Conservation (phyloP, 352 stramenopile genomes). For the Pythium myriotylum region DNA sequence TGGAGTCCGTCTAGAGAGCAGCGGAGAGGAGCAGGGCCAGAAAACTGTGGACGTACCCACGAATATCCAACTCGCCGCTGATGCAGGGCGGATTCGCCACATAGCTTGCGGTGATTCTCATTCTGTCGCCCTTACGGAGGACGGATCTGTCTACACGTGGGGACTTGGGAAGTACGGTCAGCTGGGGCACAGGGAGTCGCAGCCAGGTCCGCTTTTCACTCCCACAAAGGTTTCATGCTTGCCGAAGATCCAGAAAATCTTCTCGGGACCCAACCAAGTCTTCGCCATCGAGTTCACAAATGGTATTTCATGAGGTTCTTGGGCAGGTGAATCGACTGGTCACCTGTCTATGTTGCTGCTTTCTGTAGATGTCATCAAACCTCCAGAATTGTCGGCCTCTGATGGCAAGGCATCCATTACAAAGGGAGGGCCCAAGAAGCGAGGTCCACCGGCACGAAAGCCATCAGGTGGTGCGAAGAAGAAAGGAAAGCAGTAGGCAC, state of each 20-base stretch:
- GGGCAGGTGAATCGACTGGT: too few relatives aligned
- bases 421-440: constrained; percentile 28
- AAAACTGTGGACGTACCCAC: constrained; percentile 39
- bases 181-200: constrained; percentile 52
- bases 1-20: constrained; percentile 36
- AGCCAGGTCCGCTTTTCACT: constrained; percentile 34
- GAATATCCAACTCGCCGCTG: constrained; percentile 17
- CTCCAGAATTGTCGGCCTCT: constrained; percentile 27
- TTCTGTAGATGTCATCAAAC: constrained; percentile 56
- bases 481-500: constrained; percentile 27
- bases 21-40: constrained; percentile 39
- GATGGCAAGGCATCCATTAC: not conserved
- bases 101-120: constrained; percentile 59
- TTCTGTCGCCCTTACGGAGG: constrained; percentile 55
- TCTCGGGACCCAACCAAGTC: constrained; percentile 69
- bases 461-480: constrained; percentile 29
- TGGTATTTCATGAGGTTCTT: too few relatives aligned
- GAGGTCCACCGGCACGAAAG: constrained; percentile 25
- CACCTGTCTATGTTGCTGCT: too few relatives aligned
- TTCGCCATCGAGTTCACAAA: constrained; percentile 81
- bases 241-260: constrained; percentile 63
- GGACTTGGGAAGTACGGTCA: constrained; percentile 71
- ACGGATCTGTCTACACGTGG: constrained; percentile 73
- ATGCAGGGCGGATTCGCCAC: constrained; percentile 17
- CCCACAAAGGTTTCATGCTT: constrained; percentile 61